phyloP scores from a whole-genome alignment of 1,284 basidiomycete species.

The Cutaneotrichosporon mucoides region DNA sequence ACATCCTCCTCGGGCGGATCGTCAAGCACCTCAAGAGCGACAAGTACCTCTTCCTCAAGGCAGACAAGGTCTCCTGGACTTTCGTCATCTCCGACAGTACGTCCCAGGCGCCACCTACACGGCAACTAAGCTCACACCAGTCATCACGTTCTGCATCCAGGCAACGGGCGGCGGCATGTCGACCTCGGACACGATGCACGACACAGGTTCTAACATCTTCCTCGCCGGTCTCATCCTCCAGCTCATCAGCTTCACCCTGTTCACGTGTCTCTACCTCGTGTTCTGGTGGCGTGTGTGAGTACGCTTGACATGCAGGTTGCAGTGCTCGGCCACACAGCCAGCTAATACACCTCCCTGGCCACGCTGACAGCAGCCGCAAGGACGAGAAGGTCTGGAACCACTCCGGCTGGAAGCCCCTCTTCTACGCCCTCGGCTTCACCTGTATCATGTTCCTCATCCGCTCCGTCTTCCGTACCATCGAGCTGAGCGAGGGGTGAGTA shows the following conservation, averaged over 20 bases:
- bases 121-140: slow-evolving; percentile 6
- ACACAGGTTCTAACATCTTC: slow-evolving; percentile 54
- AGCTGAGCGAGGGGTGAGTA: slow-evolving; percentile 58
- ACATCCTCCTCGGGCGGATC: slow-evolving; percentile 63
- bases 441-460: slow-evolving; percentile 55
- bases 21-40: slow-evolving; percentile 56
- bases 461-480: slow-evolving; percentile 63
- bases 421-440: slow-evolving; percentile 56
- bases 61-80: slow-evolving; percentile 28
- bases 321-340: no score
- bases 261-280: slow-evolving; percentile 56
- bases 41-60: slow-evolving; percentile 40
- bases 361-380: slow-evolving; percentile 8
- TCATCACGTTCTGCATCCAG: slow-evolving; percentile 63
- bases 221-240: slow-evolving; percentile 61
- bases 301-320: no score
- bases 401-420: slow-evolving; percentile 59
- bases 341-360: neutral
- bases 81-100: slow-evolving; percentile 54
- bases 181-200: slow-evolving; percentile 29
- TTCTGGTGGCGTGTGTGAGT: slow-evolving; percentile 58
- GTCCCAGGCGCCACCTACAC: neutral
- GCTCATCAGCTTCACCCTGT: slow-evolving; percentile 60
- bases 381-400: slow-evolving; percentile 10
- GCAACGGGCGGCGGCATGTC: slow-evolving; percentile 48